Percentiles rank a stretch among this genome's conserved stretches.
These are phyloP conservation scores for Zoysia matrella DNA, from an alignment of 202 grass and related monocot genomes.

Conservation along the genomic window DNA sequence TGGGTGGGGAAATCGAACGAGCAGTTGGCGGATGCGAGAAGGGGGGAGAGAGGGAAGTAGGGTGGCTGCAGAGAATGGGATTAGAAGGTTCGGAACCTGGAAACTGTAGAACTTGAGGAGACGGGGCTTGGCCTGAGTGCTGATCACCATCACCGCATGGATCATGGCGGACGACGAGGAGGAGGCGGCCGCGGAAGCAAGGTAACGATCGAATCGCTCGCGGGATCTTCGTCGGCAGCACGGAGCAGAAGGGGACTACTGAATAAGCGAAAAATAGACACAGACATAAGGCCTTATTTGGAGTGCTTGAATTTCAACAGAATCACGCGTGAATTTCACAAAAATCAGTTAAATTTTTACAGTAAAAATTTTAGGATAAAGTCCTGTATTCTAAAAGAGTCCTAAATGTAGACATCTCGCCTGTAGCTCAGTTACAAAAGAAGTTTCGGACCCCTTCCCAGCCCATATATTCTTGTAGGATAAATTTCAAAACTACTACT, in stretches of 20 bases:
- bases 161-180: slow-evolving; percentile 63
- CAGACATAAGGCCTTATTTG: too few species aligned
- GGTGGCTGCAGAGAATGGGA: neutral
- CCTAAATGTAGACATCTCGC: too few species aligned
- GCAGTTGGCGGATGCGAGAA: neutral
- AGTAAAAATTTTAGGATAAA: too few species aligned
- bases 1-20: slow-evolving; percentile 15
- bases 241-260: neutral
- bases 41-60: neutral
- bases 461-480: too few species aligned
- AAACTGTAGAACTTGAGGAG: slow-evolving; percentile 91
- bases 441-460: too few species aligned
- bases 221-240: neutral
- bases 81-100: slow-evolving; percentile 46
- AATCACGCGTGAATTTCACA: too few species aligned
- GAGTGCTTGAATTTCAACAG: too few species aligned
- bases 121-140: slow-evolving; percentile 72
- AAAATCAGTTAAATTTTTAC: too few species aligned
- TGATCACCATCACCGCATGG: slow-evolving; percentile 88
- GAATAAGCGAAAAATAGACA: too few species aligned
- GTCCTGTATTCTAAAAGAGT: too few species aligned
- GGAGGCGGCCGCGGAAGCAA: neutral
- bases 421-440: too few species aligned
- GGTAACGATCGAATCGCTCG: slow-evolving; percentile 9
- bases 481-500: too few species aligned